Percentiles rank a stretch among this genome's conserved stretches.
Conservation (phyloP, 257 asterid genomes). For the Cruciata laevipes region DNA sequence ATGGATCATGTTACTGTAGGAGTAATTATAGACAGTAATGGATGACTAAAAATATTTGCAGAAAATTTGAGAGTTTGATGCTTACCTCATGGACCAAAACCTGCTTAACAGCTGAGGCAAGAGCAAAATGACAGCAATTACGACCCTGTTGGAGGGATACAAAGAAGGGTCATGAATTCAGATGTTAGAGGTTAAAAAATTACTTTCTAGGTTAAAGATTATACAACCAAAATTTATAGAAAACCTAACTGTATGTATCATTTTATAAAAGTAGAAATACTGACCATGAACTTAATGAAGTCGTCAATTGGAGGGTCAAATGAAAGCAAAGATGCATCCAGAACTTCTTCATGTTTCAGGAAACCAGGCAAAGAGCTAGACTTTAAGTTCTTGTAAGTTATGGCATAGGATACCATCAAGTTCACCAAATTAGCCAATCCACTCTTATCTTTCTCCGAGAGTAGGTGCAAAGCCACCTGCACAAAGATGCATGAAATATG, state of each 20-base stretch:
- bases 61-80: constrained; percentile 2
- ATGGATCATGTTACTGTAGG: background rate
- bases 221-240: constrained; percentile 4
- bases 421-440: constrained; percentile 56
- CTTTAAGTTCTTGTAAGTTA: constrained; percentile 66
- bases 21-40: background rate
- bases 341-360: constrained; percentile 45
- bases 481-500: constrained; percentile 25
- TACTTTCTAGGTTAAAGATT: background rate
- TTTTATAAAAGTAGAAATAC: constrained; percentile 16
- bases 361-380: constrained; percentile 38
- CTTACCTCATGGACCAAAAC: constrained; percentile 88
- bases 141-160: constrained; percentile 53
- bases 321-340: constrained; percentile 49
- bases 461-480: constrained; percentile 81
- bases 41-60: background rate
- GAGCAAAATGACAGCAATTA: constrained; percentile 50
- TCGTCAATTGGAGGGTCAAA: constrained; percentile 74
- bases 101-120: constrained; percentile 68
- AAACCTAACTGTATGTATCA: background rate
- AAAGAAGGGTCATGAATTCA: background rate
- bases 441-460: constrained; percentile 70
- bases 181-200: background rate
- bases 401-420: constrained; percentile 77
- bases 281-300: constrained; percentile 65